Conservation (phyloP, 129 eudicot genomes). For the Chrysanthemum seticuspe region DNA sequence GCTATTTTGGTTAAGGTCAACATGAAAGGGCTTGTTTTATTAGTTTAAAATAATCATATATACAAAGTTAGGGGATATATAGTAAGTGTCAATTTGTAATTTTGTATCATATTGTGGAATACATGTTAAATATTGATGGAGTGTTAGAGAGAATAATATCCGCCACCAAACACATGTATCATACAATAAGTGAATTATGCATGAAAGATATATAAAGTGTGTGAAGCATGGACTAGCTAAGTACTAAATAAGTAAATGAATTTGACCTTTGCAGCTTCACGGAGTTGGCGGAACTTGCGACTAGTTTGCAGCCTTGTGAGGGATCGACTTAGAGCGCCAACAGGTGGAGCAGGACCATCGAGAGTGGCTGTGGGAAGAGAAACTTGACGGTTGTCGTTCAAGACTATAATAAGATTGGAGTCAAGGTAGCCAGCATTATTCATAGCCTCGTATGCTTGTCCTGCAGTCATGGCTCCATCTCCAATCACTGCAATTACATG, state of each 20-base stretch:
- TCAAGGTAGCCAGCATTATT: conserved; percentile 67
- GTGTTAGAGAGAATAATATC: too few relatives aligned
- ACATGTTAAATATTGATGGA: too few relatives aligned
- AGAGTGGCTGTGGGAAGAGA: conserved; percentile 72
- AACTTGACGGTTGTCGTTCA: conserved; percentile 65
- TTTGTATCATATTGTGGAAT: too few relatives aligned
- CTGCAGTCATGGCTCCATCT: conserved; percentile 81
- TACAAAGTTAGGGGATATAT: too few relatives aligned
- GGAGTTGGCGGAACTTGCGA: conserved; percentile 44
- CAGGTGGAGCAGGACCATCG: conserved; percentile 64
- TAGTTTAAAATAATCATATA: too few relatives aligned
- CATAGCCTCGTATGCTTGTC: conserved; percentile 71
- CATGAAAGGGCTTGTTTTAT: too few relatives aligned
- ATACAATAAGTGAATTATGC: too few relatives aligned
- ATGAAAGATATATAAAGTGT: too few relatives aligned
- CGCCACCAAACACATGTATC: too few relatives aligned
- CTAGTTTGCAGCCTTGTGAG: conserved; percentile 51
- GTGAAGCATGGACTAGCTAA: too few relatives aligned
- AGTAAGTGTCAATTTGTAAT: too few relatives aligned
- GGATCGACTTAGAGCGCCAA: conserved; percentile 57
- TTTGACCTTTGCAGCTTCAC: conserved; percentile 49
- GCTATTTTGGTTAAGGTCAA: too few relatives aligned
- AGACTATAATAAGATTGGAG: conserved; percentile 50
- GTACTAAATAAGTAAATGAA: background rate
- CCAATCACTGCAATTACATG: conserved; percentile 66